phyloP scores from a whole-genome alignment of 768 basidiomycete genomes.

The Suillus ampliporus region DNA sequence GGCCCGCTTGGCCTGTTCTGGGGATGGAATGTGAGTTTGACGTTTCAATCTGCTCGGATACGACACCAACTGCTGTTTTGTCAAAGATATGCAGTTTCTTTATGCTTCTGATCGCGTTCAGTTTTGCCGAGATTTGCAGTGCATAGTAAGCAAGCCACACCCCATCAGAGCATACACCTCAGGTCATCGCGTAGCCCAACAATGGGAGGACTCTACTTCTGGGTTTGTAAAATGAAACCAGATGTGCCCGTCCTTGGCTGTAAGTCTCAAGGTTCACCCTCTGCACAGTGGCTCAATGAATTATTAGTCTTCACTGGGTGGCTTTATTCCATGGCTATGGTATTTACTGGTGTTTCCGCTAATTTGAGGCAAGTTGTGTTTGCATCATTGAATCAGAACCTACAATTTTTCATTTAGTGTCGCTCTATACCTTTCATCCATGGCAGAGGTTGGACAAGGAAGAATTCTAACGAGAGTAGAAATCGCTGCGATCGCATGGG shows the following conservation, averaged over 20 bases:
- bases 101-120: conserved; percentile 61
- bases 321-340: conserved; percentile 66
- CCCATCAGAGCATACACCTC: not conserved
- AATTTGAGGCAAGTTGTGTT: conserved; percentile 49
- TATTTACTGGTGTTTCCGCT: conserved; percentile 63
- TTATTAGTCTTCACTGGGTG: conserved; percentile 54
- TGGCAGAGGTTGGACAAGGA: conserved; percentile 54
- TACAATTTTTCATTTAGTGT: conserved; percentile 37
- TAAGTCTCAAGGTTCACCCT: conserved; percentile 31
- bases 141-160: conserved; percentile 48
- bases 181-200: conserved; percentile 46
- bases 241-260: conserved; percentile 58
- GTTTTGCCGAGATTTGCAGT: conserved; percentile 63
- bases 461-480: conserved; percentile 52
- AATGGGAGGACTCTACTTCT: conserved; percentile 66
- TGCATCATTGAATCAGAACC: not conserved
- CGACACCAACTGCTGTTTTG: not conserved
- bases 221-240: conserved; percentile 67
- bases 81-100: conserved; percentile 59
- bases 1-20: conserved; percentile 64
- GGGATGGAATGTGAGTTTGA: conserved; percentile 60
- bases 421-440: conserved; percentile 59
- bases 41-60: not conserved
- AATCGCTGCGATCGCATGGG: conserved; percentile 61
- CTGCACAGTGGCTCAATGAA: conserved; percentile 1